Base-by-base conservation (phyloP, 176 grass and related monocot species). In the Otatea glauca region DNA sequence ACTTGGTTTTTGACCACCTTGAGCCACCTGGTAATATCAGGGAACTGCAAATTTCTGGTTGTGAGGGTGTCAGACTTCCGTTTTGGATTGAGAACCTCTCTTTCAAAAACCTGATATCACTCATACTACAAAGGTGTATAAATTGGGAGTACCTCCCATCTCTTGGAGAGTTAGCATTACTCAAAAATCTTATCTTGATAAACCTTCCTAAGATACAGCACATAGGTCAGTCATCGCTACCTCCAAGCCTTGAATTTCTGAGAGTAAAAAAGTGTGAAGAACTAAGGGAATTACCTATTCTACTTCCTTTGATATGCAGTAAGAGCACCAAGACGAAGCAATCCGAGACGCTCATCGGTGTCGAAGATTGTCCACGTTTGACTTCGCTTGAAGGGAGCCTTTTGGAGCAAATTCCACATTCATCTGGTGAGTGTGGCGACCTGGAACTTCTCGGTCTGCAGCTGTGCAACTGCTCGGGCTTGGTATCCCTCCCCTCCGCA, bases 401-500 rank as follows among this genome's bases (percentile, higher is more conserved):
- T 76, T 42, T 83, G 6, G 65, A 48, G 18, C 84, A 91, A 32
- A n/a, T n/a, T n/a, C n/a, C n/a, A n/a, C n/a, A n/a, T n/a, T n/a
- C n/a, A n/a, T n/a, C n/a, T n/a, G n/a, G n/a, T n/a, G n/a, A n/a
- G 25, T 67, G 10, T 67, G 70, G 84, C 24, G 68, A 86, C 43
- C 15, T 92, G 64, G 86, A 82, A 18, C 37, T 43, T 16, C 2
- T 15, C 74, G 0, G 67, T 10, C 56, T 92, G 27, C 7, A 7
- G 14, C 3, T 91, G 17, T 9, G 14, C 14, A 67, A 74, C 1
- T 82, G 62, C 63, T 4, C 18, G 0, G 53, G 80, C 60, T 42
- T 86, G 15, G 13, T 23, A 47, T 79, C 60, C 20, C 81, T 92
- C n/a, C 81, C 86, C 2, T 88, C 68, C 3, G n/a, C 54, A n/a